Conservation (phyloP, 148 eudicot species). For the Diospyros lotus region DNA sequence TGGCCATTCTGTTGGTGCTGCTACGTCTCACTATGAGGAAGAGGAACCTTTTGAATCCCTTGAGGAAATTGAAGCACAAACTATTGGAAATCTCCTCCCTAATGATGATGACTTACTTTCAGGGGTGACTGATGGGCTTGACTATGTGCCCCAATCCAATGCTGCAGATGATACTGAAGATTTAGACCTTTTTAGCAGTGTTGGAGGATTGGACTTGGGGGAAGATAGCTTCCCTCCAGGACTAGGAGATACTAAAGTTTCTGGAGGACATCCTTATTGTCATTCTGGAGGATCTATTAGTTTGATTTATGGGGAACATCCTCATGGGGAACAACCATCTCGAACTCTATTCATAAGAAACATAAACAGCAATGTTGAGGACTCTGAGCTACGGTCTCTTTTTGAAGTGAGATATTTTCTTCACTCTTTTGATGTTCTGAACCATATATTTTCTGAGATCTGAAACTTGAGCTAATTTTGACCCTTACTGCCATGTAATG, state of each 20-base stretch:
- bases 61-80: constrained; percentile 74
- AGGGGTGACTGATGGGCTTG: constrained; percentile 54
- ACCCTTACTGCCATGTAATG: not conserved
- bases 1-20: constrained; percentile 58
- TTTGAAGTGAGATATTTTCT: constrained; percentile 44
- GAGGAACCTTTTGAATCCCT: constrained; percentile 64
- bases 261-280: constrained; percentile 21
- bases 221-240: constrained; percentile 38
- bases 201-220: constrained; percentile 73
- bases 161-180: constrained; percentile 50
- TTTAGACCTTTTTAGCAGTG: constrained; percentile 54
- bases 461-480: too few relatives aligned
- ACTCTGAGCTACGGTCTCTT: constrained; percentile 49
- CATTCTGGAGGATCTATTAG: constrained; percentile 24
- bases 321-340: constrained; percentile 44
- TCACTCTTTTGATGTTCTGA: not conserved
- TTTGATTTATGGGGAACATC: constrained; percentile 32
- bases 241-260: constrained; percentile 21
- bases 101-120: constrained; percentile 68
- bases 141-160: constrained; percentile 22
- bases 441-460: not conserved
- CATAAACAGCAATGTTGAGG: constrained; percentile 57
- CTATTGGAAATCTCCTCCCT: constrained; percentile 77
- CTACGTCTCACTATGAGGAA: constrained; percentile 41
- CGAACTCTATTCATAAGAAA: constrained; percentile 71